phyloP scores from a whole-genome alignment of 2,329 filamentous ascomycete genomes.

The Tympanopsis confertula region DNA sequence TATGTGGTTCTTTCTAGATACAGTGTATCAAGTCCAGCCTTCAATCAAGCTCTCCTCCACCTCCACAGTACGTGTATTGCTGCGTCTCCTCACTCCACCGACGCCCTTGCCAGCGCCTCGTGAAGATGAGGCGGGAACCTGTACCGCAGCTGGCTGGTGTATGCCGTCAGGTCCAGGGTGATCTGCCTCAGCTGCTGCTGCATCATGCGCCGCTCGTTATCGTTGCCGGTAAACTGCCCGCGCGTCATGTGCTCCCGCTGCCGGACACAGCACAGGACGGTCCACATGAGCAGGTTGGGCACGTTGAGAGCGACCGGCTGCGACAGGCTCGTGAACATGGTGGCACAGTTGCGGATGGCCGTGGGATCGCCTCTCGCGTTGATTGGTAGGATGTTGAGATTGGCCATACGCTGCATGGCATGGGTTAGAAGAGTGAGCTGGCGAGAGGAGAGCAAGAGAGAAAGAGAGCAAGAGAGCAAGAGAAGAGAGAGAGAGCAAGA shows the following conservation, averaged over 20 bases:
- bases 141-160: slow-evolving; percentile 85
- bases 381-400: slow-evolving; percentile 70
- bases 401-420: slow-evolving; percentile 51
- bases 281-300: slow-evolving; percentile 87
- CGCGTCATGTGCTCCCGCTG: slow-evolving; percentile 62
- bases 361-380: slow-evolving; percentile 63
- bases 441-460: slow-evolving; percentile 2
- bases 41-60: too few relatives aligned
- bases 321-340: slow-evolving; percentile 68
- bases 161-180: slow-evolving; percentile 83
- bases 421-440: slow-evolving; percentile 7
- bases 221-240: slow-evolving; percentile 65
- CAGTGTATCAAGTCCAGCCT: too few relatives aligned
- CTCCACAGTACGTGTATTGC: not conserved
- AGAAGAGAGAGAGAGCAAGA: slow-evolving; percentile 1
- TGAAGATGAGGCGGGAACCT: slow-evolving; percentile 78
- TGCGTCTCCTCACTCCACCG: slow-evolving; percentile 43
- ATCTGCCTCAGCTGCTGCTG: slow-evolving; percentile 65
- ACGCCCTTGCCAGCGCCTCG: slow-evolving; percentile 75
- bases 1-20: too few relatives aligned
- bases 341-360: slow-evolving; percentile 67
- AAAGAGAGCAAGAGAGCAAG: not conserved
- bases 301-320: slow-evolving; percentile 79
- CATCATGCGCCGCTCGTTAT: slow-evolving; percentile 49
- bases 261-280: slow-evolving; percentile 71